Evolutionary conservation across 2,329 filamentous ascomycete species (phyloP).

Genomic region (Ilyonectria sp.): DNA sequence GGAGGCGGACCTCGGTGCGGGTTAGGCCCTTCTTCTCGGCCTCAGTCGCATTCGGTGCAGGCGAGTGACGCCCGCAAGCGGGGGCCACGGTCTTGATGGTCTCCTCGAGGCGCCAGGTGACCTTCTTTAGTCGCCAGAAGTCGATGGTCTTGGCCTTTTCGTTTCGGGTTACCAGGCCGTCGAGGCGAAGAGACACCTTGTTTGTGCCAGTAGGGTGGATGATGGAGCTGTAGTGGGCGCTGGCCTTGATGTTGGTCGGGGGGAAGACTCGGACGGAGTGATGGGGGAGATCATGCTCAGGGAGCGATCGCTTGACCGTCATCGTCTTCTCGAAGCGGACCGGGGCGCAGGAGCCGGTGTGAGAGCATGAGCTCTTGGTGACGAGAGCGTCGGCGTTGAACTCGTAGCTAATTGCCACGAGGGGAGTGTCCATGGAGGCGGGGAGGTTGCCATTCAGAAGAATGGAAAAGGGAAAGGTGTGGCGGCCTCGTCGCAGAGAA

Average conservation of each 20-base stretch:
- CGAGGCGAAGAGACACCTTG: conserved; percentile 83
- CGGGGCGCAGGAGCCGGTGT: conserved; percentile 57
- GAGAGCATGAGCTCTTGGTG: conserved; percentile 66
- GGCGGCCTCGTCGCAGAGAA: conserved; percentile 68
- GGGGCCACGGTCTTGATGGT: conserved; percentile 83
- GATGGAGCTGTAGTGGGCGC: conserved; percentile 84
- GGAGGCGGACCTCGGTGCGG: conserved; percentile 81
- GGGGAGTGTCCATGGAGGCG: conserved; percentile 81
- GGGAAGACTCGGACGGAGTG: conserved; percentile 95
- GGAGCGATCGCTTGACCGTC: conserved; percentile 83
- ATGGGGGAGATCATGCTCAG: conserved; percentile 82
- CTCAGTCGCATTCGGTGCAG: conserved; percentile 60
- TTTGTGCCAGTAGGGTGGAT: conserved; percentile 90
- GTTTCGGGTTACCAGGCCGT: conserved; percentile 84
- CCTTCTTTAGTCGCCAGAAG: conserved; percentile 89
- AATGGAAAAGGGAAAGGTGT: conserved; percentile 91
- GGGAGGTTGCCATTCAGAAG: conserved; percentile 90
- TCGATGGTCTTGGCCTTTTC: conserved; percentile 79
- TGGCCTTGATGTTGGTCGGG: conserved; percentile 92
- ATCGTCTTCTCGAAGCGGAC: conserved; percentile 79
- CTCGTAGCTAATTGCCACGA: conserved; percentile 84
- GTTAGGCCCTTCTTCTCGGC: conserved; percentile 73
- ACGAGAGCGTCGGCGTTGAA: conserved; percentile 78
- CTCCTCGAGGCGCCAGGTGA: conserved; percentile 95
- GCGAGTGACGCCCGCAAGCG: conserved; percentile 83